A percentile compares a stretch with the other conserved stretches of the same genome.
These are phyloP conservation scores for Cystobasidium tubakii DNA, from an alignment of 768 basidiomycete species.

Conservation along the genomic window DNA sequence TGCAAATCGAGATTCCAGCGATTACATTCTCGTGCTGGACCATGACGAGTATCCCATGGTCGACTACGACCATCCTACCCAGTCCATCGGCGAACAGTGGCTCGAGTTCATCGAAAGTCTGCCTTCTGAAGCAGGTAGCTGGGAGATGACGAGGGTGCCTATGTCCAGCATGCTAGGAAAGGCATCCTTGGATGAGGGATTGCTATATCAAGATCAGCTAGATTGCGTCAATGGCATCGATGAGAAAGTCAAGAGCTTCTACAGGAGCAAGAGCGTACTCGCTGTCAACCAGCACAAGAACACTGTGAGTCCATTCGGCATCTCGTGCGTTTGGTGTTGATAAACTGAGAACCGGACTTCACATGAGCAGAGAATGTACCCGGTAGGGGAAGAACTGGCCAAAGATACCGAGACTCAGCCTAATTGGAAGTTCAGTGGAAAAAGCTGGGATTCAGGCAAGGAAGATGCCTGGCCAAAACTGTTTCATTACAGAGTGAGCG, in stretches of 20 bases:
- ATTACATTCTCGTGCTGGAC: conserved; percentile 26
- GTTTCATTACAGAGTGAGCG: conserved; percentile 28
- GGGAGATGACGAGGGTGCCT: conserved; percentile 27
- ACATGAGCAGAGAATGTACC: conserved; percentile 22
- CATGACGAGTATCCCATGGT: conserved; percentile 28
- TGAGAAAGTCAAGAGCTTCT: conserved; percentile 29
- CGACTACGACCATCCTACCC: neutral
- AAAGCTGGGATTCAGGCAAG: conserved; percentile 12
- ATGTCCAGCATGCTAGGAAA: neutral
- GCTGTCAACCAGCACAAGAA: conserved; percentile 36
- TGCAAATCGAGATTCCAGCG: conserved; percentile 14
- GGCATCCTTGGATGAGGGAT: neutral
- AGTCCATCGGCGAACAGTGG: conserved; percentile 11
- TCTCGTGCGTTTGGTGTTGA: neutral
- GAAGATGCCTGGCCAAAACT: conserved; percentile 24
- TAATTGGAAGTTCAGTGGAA: neutral
- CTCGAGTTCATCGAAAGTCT: conserved; percentile 5
- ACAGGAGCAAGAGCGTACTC: conserved; percentile 8
- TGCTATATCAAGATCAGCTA: conserved; percentile 11
- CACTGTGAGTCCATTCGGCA: neutral
- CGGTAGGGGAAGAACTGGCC: conserved; percentile 16
- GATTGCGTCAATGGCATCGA: conserved; percentile 31
- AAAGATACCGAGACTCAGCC: neutral
- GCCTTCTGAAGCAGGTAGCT: conserved; percentile 11
- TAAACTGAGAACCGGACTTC: neutral